phyloP scores from a whole-genome alignment of 225 moss, liverwort and hornwort species.

The Sphagnum contortum region DNA sequence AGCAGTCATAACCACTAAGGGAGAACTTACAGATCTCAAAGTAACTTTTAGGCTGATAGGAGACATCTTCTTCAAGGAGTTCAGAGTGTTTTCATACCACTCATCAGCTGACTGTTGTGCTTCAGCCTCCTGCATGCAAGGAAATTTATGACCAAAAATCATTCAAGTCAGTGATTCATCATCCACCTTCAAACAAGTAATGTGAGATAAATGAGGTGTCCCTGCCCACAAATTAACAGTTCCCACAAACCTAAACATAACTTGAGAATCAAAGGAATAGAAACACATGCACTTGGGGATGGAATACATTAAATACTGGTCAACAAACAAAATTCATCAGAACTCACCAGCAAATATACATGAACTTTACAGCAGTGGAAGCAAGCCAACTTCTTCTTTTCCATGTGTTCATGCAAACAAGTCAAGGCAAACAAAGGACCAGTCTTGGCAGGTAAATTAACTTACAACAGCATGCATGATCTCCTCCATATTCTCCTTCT shows the following conservation, averaged over 20 bases:
- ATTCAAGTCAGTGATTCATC: neutral
- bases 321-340: too few species aligned
- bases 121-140: slow-evolving; percentile 49
- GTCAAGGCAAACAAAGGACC: too few species aligned
- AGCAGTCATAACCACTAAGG: neutral
- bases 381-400: too few species aligned
- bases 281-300: too few species aligned
- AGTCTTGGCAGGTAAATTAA: neutral
- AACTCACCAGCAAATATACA: too few species aligned
- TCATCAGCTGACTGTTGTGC: slow-evolving; percentile 46
- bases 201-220: neutral
- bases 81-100: slow-evolving; percentile 66
- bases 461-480: slow-evolving; percentile 71
- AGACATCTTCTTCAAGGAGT: slow-evolving; percentile 49
- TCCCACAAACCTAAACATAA: too few species aligned
- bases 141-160: neutral
- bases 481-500: slow-evolving; percentile 77
- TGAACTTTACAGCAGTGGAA: too few species aligned
- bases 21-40: slow-evolving; percentile 68
- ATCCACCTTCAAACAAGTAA: slow-evolving; percentile 4
- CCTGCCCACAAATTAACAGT: too few species aligned
- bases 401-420: too few species aligned
- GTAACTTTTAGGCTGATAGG: slow-evolving; percentile 82
- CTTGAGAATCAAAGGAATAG: too few species aligned
- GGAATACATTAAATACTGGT: too few species aligned